These are phyloP conservation scores for Sporisorium sorghi DNA, from an alignment of 1,284 basidiomycete species.

Conservation along the genomic window DNA sequence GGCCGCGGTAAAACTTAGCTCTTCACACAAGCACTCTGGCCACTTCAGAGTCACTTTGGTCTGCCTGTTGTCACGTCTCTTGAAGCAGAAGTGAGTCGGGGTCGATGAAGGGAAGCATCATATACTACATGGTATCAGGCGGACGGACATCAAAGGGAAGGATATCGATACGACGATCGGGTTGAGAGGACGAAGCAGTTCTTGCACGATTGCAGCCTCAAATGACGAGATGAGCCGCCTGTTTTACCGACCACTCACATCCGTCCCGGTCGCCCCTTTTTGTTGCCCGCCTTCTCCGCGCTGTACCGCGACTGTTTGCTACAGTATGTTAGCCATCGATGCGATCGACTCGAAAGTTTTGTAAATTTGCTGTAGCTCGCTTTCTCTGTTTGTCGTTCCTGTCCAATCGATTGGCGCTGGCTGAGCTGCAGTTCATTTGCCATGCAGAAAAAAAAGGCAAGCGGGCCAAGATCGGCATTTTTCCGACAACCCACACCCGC, in stretches of 20 bases:
- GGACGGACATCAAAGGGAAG: not conserved
- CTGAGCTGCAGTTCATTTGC: not conserved
- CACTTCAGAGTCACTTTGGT: not conserved
- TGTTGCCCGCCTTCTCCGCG: not conserved
- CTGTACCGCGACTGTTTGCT: not conserved
- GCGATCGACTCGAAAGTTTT: not conserved
- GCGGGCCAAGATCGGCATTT: too few relatives aligned
- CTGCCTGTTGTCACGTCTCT: not conserved
- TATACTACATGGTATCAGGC: not conserved
- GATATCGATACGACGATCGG: not conserved
- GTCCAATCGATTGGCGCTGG: not conserved
- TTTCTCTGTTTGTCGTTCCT: not conserved
- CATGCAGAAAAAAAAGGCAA: too few relatives aligned
- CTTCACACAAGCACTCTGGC: too few relatives aligned
- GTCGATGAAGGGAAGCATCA: not conserved
- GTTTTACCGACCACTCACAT: not conserved
- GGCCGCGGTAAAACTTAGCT: not conserved
- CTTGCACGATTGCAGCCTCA: slow-evolving; percentile 1
- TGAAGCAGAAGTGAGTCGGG: not conserved
- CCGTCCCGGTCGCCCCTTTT: not conserved
- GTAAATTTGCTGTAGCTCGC: too few relatives aligned
- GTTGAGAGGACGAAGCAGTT: not conserved
- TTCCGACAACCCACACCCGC: too few relatives aligned
- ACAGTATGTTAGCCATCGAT: too few relatives aligned
- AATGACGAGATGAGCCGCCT: slow-evolving; percentile 12